phyloP scores from a whole-genome alignment of 1,139 yeast genomes.

The Kodamaea anthophila region DNA sequence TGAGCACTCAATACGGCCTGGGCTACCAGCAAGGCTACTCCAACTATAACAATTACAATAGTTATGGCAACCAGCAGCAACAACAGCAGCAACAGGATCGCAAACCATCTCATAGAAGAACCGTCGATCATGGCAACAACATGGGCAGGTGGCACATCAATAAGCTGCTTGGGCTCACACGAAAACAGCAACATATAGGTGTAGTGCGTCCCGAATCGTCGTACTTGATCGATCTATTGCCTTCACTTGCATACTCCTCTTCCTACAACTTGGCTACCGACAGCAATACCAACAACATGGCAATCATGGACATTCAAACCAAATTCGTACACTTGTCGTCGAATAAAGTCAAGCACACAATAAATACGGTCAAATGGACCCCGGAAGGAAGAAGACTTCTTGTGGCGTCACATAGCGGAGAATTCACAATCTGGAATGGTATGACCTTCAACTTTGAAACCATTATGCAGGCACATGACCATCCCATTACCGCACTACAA shows the following conservation, averaged over 20 bases:
- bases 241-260: constrained; percentile 56
- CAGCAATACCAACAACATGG: constrained; percentile 33
- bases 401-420: constrained; percentile 91
- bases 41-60: constrained; percentile 4
- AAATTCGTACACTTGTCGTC: constrained; percentile 89
- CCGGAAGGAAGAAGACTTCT: constrained; percentile 90
- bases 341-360: constrained; percentile 87
- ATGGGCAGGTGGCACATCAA: constrained; percentile 67
- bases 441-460: constrained; percentile 93
- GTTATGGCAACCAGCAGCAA: constrained; percentile 5
- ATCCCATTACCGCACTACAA: constrained; percentile 71
- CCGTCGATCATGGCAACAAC: constrained; percentile 84
- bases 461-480: constrained; percentile 97
- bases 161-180: constrained; percentile 47
- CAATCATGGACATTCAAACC: constrained; percentile 57
- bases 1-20: constrained; percentile 3
- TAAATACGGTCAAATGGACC: constrained; percentile 89
- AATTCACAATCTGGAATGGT: constrained; percentile 96
- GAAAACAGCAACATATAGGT: constrained; percentile 43
- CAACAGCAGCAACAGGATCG: constrained; percentile 35
- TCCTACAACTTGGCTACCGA: constrained; percentile 14
- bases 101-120: constrained; percentile 64
- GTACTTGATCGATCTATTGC: constrained; percentile 64
- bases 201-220: constrained; percentile 72
- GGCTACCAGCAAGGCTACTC: constrained; percentile 2